A percentile compares a stretch with the other conserved stretches of the same genome.
Conservation (phyloP, 371 early-diverging fungal species). For the Capillidium heterosporum region DNA sequence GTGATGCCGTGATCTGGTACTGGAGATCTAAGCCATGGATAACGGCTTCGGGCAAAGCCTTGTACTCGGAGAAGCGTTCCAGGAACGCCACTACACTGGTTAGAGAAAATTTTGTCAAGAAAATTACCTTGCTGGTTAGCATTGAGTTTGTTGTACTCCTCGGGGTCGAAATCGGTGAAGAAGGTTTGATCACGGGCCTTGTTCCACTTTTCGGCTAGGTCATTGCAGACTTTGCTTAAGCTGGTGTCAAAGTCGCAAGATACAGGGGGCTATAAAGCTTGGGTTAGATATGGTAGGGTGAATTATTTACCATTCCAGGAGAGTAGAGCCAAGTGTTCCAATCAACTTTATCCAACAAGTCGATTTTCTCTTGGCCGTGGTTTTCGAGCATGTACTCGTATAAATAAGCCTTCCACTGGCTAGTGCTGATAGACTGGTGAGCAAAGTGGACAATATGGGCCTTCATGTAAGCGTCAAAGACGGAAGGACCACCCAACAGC, state of each 20-base stretch:
- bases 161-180: constrained; percentile 28
- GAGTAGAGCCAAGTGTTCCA: constrained; percentile 80
- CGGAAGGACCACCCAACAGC: constrained; percentile 57
- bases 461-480: constrained; percentile 72
- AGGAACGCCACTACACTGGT: constrained; percentile 49
- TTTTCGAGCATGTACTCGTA: constrained; percentile 43
- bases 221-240: constrained; percentile 62
- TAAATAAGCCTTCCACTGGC: constrained; percentile 69
- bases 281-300: neutral
- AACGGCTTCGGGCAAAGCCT: constrained; percentile 37
- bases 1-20: constrained; percentile 45
- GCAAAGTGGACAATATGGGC: constrained; percentile 70
- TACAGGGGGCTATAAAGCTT: constrained; percentile 53
- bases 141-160: constrained; percentile 41
- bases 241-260: constrained; percentile 67
- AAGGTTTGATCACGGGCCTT: constrained; percentile 25
- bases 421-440: constrained; percentile 69
- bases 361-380: constrained; percentile 40
- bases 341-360: constrained; percentile 51
- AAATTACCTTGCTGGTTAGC: constrained; percentile 50
- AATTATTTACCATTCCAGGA: constrained; percentile 47
- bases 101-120: neutral
- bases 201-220: constrained; percentile 42
- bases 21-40: constrained; percentile 49
- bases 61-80: constrained; percentile 47